Evolutionary conservation across 352 stramenopile species (phyloP).

Genomic region (Pythium angustatum): DNA sequence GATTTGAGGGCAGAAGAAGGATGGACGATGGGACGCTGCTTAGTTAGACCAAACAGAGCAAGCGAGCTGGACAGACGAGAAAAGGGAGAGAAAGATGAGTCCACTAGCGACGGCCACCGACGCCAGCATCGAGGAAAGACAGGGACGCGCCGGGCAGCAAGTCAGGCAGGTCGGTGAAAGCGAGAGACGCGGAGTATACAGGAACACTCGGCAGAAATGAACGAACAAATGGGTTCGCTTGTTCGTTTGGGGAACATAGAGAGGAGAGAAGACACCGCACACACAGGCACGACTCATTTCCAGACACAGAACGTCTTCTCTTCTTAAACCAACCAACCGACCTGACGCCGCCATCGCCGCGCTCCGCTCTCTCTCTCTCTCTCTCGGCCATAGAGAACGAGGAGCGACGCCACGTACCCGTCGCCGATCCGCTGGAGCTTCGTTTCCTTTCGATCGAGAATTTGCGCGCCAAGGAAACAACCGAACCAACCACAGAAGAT

Average conservation of each 20-base stretch:
- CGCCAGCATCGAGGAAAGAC: background rate
- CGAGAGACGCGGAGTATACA: background rate
- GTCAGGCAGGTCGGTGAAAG: background rate
- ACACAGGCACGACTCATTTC: no score
- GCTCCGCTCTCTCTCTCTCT: constrained; percentile 6
- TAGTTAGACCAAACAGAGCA: background rate
- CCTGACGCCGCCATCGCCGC: background rate
- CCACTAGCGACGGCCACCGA: background rate
- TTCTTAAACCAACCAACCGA: constrained; percentile 16
- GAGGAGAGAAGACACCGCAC: no score
- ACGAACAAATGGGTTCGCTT: background rate
- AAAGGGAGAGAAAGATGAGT: constrained; percentile 1
- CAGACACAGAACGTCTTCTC: constrained; percentile 2
- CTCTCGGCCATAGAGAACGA: constrained; percentile 9
- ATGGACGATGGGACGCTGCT: background rate
- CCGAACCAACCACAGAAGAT: constrained; percentile 14
- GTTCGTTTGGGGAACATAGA: background rate
- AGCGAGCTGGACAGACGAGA: background rate
- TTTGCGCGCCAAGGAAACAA: constrained; percentile 20
- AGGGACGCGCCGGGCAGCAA: background rate
- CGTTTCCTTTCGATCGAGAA: constrained; percentile 15
- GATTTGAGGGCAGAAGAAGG: background rate
- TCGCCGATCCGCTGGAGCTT: background rate
- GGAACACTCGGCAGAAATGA: background rate
- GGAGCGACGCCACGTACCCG: background rate